Conservation (phyloP, 2,329 filamentous ascomycete species). For the Verticillium dahliae region DNA sequence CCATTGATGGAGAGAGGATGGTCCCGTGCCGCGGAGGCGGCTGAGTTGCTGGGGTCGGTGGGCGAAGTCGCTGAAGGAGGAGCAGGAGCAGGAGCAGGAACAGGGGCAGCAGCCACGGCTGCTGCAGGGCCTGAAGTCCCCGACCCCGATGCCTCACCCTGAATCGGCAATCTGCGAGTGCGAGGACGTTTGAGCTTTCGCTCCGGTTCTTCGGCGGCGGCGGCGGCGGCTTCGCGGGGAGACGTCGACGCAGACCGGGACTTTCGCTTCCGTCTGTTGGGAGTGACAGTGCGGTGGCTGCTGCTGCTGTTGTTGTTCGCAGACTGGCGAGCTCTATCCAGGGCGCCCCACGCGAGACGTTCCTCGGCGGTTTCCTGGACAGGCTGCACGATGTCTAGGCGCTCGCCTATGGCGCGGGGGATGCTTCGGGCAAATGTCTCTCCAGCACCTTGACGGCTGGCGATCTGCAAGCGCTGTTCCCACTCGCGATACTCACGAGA, state of each 20-base stretch:
- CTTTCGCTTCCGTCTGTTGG: constrained; percentile 65
- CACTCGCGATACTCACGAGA: constrained; percentile 61
- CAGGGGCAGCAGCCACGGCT: constrained; percentile 13
- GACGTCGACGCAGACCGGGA: constrained; percentile 63
- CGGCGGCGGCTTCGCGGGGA: constrained; percentile 51
- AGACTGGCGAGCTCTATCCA: constrained; percentile 75
- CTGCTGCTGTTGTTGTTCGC: constrained; percentile 37
- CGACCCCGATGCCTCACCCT: constrained; percentile 38
- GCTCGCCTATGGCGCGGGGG: constrained; percentile 51
- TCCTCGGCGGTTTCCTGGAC: constrained; percentile 66
- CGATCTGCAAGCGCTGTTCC: constrained; percentile 78
- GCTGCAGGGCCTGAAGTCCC: constrained; percentile 20
- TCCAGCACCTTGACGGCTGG: constrained; percentile 68
- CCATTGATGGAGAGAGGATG: constrained; percentile 5
- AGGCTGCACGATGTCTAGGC: constrained; percentile 47
- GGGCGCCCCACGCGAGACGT: constrained; percentile 78
- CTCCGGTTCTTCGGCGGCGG: constrained; percentile 45
- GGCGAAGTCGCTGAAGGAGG: constrained; percentile 7
- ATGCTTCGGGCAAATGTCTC: constrained; percentile 64
- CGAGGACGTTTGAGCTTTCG: constrained; percentile 83
- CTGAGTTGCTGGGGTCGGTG: constrained; percentile 13
- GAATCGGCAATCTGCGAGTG: constrained; percentile 57
- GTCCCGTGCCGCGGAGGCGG: neutral
- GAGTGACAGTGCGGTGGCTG: constrained; percentile 10
- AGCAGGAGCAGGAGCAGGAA: constrained; percentile 6